phyloP scores from a whole-genome alignment of 2,329 filamentous ascomycete species.

The Colletotrichum abscissum region DNA sequence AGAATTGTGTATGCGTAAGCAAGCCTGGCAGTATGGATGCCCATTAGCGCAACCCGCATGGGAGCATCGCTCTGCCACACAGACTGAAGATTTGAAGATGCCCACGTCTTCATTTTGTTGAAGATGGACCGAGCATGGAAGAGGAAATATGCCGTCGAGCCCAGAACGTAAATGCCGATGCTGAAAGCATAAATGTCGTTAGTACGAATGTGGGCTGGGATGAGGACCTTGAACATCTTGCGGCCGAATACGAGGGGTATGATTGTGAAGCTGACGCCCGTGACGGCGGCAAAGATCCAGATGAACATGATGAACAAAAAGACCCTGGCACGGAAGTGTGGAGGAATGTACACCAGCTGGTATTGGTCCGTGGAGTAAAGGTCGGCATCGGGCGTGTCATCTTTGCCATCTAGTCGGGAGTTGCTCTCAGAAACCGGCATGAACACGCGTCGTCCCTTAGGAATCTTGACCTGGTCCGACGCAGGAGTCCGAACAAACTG shows the following conservation, averaged over 20 bases:
- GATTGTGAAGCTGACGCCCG: conserved; percentile 87
- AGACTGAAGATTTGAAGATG: conserved; percentile 39
- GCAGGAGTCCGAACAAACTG: conserved; percentile 92
- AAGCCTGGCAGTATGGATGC: conserved; percentile 57
- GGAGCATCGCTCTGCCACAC: conserved; percentile 45
- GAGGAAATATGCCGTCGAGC: conserved; percentile 71
- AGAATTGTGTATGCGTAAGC: conserved; percentile 82
- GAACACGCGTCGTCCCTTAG: conserved; percentile 85
- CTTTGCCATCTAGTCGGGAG: conserved; percentile 69
- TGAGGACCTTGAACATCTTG: conserved; percentile 76
- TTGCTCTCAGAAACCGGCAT: conserved; percentile 78
- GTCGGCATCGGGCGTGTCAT: conserved; percentile 65
- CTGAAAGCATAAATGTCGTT: conserved; percentile 99
- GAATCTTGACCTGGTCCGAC: conserved; percentile 94
- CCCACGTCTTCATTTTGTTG: conserved; percentile 45
- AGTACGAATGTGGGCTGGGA: conserved; percentile 78
- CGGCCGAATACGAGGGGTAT: conserved; percentile 88
- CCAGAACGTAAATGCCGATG: conserved; percentile 85
- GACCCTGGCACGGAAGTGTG: conserved; percentile 83
- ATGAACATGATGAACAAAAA: conserved; percentile 88
- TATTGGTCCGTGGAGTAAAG: conserved; percentile 71
- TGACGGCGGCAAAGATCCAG: conserved; percentile 92
- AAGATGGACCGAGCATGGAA: conserved; percentile 61
- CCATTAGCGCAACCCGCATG: conserved; percentile 42
- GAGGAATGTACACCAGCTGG: conserved; percentile 83